Evolutionary conservation across 2,329 filamentous ascomycete species (phyloP).

Genomic region (Aspergillus sergii): DNA sequence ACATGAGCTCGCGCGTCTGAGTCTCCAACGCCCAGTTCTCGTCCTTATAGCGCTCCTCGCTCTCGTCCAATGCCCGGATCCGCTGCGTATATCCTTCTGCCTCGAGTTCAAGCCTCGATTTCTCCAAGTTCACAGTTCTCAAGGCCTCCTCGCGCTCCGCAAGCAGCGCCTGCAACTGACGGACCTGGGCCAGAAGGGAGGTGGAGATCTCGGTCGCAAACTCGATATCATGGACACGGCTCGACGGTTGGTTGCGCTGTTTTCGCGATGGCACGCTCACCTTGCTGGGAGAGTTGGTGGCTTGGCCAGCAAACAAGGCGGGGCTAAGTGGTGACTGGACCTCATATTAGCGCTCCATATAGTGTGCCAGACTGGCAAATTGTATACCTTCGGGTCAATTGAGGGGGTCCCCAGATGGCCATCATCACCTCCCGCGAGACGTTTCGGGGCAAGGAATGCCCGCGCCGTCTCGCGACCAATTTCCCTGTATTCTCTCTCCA

Average conservation of each 20-base stretch:
- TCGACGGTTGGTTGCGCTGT: conserved; percentile 84
- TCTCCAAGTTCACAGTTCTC: conserved; percentile 72
- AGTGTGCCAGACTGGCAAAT: not conserved
- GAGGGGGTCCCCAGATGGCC: conserved; percentile 46
- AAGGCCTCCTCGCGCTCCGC: conserved; percentile 86
- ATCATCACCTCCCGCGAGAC: conserved; percentile 71
- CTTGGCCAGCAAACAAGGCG: conserved; percentile 80
- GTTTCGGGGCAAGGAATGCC: conserved; percentile 82
- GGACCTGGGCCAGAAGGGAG: conserved; percentile 88
- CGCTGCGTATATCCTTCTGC: conserved; percentile 77
- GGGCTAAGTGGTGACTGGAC: conserved; percentile 69
- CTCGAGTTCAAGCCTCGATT: conserved; percentile 79
- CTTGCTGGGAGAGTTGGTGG: conserved; percentile 85
- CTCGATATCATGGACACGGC: conserved; percentile 90
- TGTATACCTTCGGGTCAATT: conserved; percentile 50
- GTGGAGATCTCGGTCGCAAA: conserved; percentile 98
- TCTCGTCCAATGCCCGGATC: conserved; percentile 83
- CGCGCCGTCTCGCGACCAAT: conserved; percentile 86
- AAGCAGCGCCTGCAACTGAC: conserved; percentile 82
- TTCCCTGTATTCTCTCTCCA: conserved; percentile 95
- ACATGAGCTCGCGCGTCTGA: conserved; percentile 79
- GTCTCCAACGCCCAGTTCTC: conserved; percentile 98
- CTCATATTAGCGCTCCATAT: not conserved
- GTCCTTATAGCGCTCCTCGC: conserved; percentile 93
- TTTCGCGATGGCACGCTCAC: conserved; percentile 83